A percentile compares a stretch with the other conserved stretches of the same genome.
Evolutionary conservation across 2,329 filamentous ascomycete genomes (phyloP).

Genomic region (Neonectria faginata): DNA sequence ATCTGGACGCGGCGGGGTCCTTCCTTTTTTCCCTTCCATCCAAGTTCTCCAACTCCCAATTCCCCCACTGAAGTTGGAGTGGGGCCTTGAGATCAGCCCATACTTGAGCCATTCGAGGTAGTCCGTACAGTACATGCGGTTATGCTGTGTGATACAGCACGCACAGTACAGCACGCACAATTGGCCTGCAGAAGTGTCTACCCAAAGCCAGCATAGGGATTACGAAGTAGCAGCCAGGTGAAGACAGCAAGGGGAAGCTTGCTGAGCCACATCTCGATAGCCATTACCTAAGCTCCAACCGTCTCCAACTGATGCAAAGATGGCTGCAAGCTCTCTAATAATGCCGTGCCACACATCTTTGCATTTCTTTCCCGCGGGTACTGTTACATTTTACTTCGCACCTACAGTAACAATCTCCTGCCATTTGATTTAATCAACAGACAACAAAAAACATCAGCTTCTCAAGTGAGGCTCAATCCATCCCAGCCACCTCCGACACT

Average conservation of each 20-base stretch:
- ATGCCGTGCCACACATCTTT: too few species aligned
- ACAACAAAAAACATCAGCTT: constrained; percentile 1
- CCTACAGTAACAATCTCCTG: too few species aligned
- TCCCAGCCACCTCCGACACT: constrained; percentile 33
- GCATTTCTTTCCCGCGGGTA: too few species aligned
- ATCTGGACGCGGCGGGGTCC: constrained; percentile 9
- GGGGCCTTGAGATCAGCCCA: constrained; percentile 24
- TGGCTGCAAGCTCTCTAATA: too few species aligned
- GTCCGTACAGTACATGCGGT: constrained; percentile 3
- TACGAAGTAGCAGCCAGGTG: constrained; percentile 3
- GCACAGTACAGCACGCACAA: not conserved
- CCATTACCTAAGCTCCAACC: constrained; percentile 13
- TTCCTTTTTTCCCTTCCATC: not conserved
- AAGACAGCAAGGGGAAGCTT: not conserved
- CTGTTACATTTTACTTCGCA: too few species aligned
- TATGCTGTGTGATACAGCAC: not conserved
- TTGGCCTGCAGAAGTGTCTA: not conserved
- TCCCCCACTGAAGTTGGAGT: constrained; percentile 19
- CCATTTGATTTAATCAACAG: not conserved
- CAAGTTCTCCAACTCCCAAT: constrained; percentile 23
- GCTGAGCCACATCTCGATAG: constrained; percentile 29
- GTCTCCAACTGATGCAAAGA: not conserved
- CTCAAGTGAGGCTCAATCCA: constrained; percentile 8
- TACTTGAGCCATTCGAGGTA: constrained; percentile 17
- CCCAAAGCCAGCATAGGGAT: too few species aligned